These are phyloP conservation scores for Colletotrichum sansevieriae DNA, from an alignment of 2,329 filamentous ascomycete species.

Conservation along the genomic window DNA sequence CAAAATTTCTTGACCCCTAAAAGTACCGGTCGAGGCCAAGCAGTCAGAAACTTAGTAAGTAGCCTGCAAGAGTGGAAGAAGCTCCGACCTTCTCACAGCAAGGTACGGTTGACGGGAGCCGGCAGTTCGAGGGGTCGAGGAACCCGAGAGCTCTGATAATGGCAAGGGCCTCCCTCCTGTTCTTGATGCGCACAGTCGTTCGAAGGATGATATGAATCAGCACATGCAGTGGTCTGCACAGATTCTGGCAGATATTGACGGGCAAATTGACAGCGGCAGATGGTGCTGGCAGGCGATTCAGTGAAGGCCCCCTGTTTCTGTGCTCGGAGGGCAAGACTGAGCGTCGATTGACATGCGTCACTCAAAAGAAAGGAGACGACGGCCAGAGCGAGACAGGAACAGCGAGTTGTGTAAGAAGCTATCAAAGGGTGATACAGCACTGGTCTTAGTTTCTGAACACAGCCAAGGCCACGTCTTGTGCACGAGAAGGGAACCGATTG, in stretches of 20 bases:
- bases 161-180: slow-evolving; percentile 16
- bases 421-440: no score
- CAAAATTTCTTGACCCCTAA: no score
- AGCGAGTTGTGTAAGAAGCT: no score
- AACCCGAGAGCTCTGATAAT: background rate
- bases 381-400: slow-evolving; percentile 11
- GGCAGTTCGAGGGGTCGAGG: slow-evolving; percentile 35
- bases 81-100: slow-evolving; percentile 25
- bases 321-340: slow-evolving; percentile 22
- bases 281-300: slow-evolving; percentile 26
- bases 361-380: slow-evolving; percentile 18
- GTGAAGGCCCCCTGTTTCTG: slow-evolving; percentile 8
- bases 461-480: no score
- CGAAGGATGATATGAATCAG: slow-evolving; percentile 25
- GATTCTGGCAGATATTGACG: slow-evolving; percentile 17
- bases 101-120: slow-evolving; percentile 24
- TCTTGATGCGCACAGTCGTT: slow-evolving; percentile 27
- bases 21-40: background rate
- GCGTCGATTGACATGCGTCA: slow-evolving; percentile 17
- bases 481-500: no score
- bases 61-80: background rate
- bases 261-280: slow-evolving; percentile 22
- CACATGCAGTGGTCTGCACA: slow-evolving; percentile 20
- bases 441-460: no score
- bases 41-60: background rate